Evolutionary conservation across 176 grass and related monocot genomes (phyloP).

Genomic region (Lolium rigidum): DNA sequence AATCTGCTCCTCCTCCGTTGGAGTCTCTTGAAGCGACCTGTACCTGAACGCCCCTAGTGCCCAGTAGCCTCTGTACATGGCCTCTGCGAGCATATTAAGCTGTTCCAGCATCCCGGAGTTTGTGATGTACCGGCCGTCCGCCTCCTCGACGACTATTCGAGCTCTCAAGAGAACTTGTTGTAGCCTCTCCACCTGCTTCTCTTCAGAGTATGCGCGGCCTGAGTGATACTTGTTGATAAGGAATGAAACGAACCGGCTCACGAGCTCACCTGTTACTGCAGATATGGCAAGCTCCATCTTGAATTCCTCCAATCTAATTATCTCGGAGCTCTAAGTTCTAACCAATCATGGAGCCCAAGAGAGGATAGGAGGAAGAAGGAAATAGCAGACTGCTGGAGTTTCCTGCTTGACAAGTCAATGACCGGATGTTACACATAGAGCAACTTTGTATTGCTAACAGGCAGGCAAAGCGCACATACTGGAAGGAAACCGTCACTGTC

Average conservation of each 20-base stretch:
- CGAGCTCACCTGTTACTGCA: not conserved
- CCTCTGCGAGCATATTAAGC: not conserved
- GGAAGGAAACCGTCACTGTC: not conserved
- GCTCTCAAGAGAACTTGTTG: constrained; percentile 1
- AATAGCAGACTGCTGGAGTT: not conserved
- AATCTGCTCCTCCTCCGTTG: not conserved
- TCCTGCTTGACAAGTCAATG: not conserved
- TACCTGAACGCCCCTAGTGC: not conserved
- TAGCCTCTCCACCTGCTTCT: constrained; percentile 1
- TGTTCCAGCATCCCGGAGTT: constrained; percentile 5
- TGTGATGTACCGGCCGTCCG: not conserved
- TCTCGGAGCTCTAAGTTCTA: not conserved
- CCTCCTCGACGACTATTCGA: constrained; percentile 4
- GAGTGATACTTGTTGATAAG: not conserved
- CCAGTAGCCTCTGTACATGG: constrained; percentile 28
- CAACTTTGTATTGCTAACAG: not conserved
- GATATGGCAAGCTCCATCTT: not conserved
- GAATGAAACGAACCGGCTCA: constrained; percentile 19
- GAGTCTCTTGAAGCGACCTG: not conserved
- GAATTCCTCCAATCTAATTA: not conserved
- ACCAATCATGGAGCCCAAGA: not conserved
- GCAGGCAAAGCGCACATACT: not conserved
- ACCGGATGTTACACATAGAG: not conserved
- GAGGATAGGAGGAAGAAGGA: not conserved
- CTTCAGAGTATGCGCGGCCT: too few relatives aligned